Conservation (phyloP, 495 filamentous ascomycete species). For the Astrothelium macrocarpum region DNA sequence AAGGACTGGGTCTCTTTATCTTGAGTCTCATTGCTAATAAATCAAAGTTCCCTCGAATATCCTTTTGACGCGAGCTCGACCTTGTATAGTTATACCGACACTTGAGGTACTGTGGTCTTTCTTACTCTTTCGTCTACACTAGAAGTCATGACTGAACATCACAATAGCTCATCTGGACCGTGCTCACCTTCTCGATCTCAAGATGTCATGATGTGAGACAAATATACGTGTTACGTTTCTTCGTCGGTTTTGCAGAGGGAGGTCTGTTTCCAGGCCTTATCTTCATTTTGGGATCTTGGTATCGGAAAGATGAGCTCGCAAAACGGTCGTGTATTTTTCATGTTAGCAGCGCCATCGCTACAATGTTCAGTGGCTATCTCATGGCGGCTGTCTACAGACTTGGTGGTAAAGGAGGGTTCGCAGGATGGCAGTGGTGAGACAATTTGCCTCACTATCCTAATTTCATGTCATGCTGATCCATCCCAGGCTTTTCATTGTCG, state of each 20-base stretch:
- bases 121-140: background rate
- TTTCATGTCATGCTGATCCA: slow-evolving; percentile 17
- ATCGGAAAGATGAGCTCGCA: slow-evolving; percentile 47
- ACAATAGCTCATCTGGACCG: background rate
- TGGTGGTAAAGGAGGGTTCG: slow-evolving; percentile 15
- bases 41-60: slow-evolving; percentile 54
- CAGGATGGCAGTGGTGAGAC: slow-evolving; percentile 22
- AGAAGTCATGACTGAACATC: background rate
- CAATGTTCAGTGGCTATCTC: slow-evolving; percentile 24
- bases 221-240: slow-evolving; percentile 7
- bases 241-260: slow-evolving; percentile 2
- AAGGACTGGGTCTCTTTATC: background rate
- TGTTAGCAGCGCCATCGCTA: slow-evolving; percentile 40
- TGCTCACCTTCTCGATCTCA: slow-evolving; percentile 9
- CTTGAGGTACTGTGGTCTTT: slow-evolving; percentile 28
- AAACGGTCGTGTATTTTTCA: slow-evolving; percentile 56
- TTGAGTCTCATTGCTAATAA: background rate
- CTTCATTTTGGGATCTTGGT: slow-evolving; percentile 26
- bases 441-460: background rate
- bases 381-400: slow-evolving; percentile 23
- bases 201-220: slow-evolving; percentile 7
- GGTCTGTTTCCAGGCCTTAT: slow-evolving; percentile 3
- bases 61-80: slow-evolving; percentile 45
- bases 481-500: slow-evolving; percentile 28
- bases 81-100: slow-evolving; percentile 50